phyloP scores from a whole-genome alignment of 1,139 yeast genomes.

The Pichia norvegensis region DNA sequence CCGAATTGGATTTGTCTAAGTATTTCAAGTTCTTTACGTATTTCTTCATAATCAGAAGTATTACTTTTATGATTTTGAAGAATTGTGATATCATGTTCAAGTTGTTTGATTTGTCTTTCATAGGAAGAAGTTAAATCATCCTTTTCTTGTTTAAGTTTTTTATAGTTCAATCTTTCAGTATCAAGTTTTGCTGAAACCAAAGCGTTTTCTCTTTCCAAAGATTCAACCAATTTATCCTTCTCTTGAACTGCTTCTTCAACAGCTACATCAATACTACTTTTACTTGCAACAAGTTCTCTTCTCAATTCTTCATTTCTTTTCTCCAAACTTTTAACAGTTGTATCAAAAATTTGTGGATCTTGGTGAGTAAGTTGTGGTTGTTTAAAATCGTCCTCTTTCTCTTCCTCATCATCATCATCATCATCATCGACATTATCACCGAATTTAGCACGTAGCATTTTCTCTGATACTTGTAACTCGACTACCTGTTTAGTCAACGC shows the following conservation, averaged over 20 bases:
- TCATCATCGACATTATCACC: conserved; percentile 45
- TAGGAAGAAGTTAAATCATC: conserved; percentile 10
- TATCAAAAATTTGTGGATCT: background rate
- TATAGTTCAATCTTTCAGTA: conserved; percentile 35
- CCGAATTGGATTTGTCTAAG: conserved; percentile 73
- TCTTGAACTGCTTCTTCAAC: conserved; percentile 24
- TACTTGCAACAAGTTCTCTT: conserved; percentile 49
- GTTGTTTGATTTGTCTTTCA: conserved; percentile 39
- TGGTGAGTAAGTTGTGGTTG: background rate
- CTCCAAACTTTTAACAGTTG: conserved; percentile 56
- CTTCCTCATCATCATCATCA: conserved; percentile 34
- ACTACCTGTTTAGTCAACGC: conserved; percentile 43
- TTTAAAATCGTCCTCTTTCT: background rate
- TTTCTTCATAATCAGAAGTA: conserved; percentile 63
- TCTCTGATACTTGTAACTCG: conserved; percentile 49
- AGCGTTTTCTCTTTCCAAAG: conserved; percentile 62
- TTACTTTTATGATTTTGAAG: conserved; percentile 41
- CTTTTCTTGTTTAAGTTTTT: conserved; percentile 31
- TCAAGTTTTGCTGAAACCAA: conserved; percentile 57
- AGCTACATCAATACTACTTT: conserved; percentile 40
- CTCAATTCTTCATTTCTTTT: conserved; percentile 70
- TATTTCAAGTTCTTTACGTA: conserved; percentile 66
- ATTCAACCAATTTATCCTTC: conserved; percentile 39
- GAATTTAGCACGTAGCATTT: conserved; percentile 45
- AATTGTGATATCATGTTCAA: conserved; percentile 43